Base-by-base conservation (phyloP, 1,139 yeast species). In the Pneumocystis oryctolagi region DNA sequence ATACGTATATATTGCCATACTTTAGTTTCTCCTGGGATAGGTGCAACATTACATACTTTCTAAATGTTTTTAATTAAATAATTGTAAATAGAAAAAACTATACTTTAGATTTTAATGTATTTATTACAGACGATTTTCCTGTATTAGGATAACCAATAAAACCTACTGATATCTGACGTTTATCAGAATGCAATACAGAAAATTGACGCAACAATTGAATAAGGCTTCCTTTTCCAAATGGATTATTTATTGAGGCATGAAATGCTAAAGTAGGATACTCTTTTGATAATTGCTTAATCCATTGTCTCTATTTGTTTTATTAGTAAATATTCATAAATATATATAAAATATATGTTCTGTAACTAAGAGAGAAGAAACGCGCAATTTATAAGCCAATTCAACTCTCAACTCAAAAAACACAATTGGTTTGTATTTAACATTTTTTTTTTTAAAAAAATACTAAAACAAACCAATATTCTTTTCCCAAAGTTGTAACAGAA, bases 401-500 rank as follows among this genome's bases (percentile, higher is more conserved):
- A 32, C 64, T 55, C 60, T 64, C 64, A 62, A 61, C 63, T 64
- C 63, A 63, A 62, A 64, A 59, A 63, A 60, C 42, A 40, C 61
- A 35, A 58, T 25, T 61, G 61, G 58, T 60, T 63, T 63, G 75
- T 77, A 42, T 70, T 75, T 9, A 14, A 34, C n/a, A 34, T 3
- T 34, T 34, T 34, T 34, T 34, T 34, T 9, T 34, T 34, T 34
- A 4, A 34, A 34, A 34, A 34, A 34, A 34, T 34, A 34, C 37
- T 8, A 73, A 71, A 74, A 74, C 76, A 73, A 73, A 74, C 80
- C 85, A 82, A 76, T 76, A 75, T 87, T 80, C 70, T 73, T 89
- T 82, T 89, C 80, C 97, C 97, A 89, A 86, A 82, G 92, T 84
- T 82, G 90, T 89, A 89, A 89, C 97, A 89, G 96, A 85, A 87